Conservation (phyloP, 2,329 filamentous ascomycete genomes). For the Colletotrichum plurivorum region DNA sequence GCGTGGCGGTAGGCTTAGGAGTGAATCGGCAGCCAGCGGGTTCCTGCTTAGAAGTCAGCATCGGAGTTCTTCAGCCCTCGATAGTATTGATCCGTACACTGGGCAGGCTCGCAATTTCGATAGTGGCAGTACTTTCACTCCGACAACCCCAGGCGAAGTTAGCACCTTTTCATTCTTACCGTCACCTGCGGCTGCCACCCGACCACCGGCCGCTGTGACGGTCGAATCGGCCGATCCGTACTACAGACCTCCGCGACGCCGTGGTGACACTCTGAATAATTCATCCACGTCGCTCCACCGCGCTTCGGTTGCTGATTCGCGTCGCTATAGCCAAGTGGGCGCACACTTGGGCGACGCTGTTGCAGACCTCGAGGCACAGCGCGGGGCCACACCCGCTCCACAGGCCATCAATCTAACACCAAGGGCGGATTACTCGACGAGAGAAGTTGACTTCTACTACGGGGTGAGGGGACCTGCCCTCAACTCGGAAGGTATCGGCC, state of each 20-base stretch:
- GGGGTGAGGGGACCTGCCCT: slow-evolving; percentile 90
- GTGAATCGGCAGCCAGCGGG: slow-evolving; percentile 72
- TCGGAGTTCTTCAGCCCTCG: slow-evolving; percentile 69
- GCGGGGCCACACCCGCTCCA: slow-evolving; percentile 61
- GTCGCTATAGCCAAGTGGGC: slow-evolving; percentile 54
- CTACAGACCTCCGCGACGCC: slow-evolving; percentile 85
- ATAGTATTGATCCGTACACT: slow-evolving; percentile 63
- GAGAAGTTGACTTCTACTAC: slow-evolving; percentile 98
- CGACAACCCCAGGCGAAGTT: slow-evolving; percentile 80
- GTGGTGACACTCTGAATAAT: slow-evolving; percentile 71
- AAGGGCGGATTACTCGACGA: slow-evolving; percentile 88
- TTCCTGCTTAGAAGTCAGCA: slow-evolving; percentile 59
- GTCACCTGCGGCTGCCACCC: slow-evolving; percentile 65
- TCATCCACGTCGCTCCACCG: slow-evolving; percentile 51
- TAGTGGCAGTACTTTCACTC: slow-evolving; percentile 76
- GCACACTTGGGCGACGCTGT: slow-evolving; percentile 52
- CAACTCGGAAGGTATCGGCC: slow-evolving; percentile 83
- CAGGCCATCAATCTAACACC: slow-evolving; percentile 63
- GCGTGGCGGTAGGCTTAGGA: slow-evolving; percentile 69
- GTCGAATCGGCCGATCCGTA: slow-evolving; percentile 80
- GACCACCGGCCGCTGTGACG: slow-evolving; percentile 57
- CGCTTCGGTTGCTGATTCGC: slow-evolving; percentile 50
- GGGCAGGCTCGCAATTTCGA: slow-evolving; percentile 64
- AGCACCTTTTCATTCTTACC: slow-evolving; percentile 81
- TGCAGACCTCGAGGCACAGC: slow-evolving; percentile 56